Evolutionary conservation across 495 filamentous ascomycete species (phyloP), one percentile per base, ranked within the genome.

Genomic region (Neurospora sp.): DNA sequence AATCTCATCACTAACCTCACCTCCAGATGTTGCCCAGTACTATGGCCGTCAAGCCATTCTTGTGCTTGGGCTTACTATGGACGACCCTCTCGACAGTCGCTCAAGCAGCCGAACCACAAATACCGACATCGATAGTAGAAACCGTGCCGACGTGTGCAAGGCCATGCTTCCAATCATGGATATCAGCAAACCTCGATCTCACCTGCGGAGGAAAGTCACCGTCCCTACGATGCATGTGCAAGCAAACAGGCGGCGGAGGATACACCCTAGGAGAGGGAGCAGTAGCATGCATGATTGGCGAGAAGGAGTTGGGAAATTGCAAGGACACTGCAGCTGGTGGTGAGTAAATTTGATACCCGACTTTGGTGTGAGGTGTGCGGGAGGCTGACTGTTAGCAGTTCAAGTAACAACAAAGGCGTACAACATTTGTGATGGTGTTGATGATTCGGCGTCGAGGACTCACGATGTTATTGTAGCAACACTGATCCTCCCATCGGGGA

Each of bases 181-280:
- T 93, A 76, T 73, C 79, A 35, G 77, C 83, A 71, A 87, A 91
- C 78, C 92, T 89, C 75, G 83, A 84, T 59, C 75, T 75, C 16
- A 80, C 80, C 71, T 77, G 76, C 73, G 90, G 87, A 78, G 82
- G 83, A n/a, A 75, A 76, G 70, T 80, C 80, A 22, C 83, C 84
- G 41, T 82, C 88, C 48, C 77, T 92, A 73, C 80, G 82, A 73
- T 93, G 91, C 76, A 82, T 93, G 9, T 94, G 92, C 76, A 80
- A 82, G 42, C 84, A 85, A 45, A 83, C 83, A 65, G 90, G 87
- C n/a, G 78, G 75, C 12, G 86, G 85, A 71, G 90, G 89, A 40
- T 90, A 90, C 72, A 92, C 91, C 0, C 71, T 94, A 68, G 91
- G 91, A 12, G 91, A 93, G 79, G 90, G 85, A 8, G 89, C 87